These are phyloP conservation scores for Calonectria fujianensis DNA, from an alignment of 2,329 filamentous ascomycete species.

Conservation along the genomic window DNA sequence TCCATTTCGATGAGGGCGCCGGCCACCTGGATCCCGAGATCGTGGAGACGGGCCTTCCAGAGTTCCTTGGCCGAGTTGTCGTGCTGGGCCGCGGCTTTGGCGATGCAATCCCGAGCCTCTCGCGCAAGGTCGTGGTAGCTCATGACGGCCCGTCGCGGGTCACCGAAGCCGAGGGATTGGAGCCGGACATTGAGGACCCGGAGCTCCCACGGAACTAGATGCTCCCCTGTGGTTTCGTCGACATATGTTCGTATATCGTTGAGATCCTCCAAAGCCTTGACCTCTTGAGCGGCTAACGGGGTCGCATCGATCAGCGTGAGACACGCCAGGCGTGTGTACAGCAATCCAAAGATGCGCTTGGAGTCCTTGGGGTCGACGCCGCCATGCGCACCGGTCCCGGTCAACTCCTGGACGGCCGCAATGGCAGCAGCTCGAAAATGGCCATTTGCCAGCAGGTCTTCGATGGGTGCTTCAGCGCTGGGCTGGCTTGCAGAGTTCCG, in stretches of 20 bases:
- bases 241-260: constrained; percentile 74
- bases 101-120: constrained; percentile 81
- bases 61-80: constrained; percentile 74
- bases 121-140: constrained; percentile 91
- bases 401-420: constrained; percentile 77
- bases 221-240: constrained; percentile 71
- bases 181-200: constrained; percentile 88
- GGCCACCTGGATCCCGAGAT: constrained; percentile 82
- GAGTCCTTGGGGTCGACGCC: constrained; percentile 73
- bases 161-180: constrained; percentile 89
- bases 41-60: constrained; percentile 84
- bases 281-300: constrained; percentile 80
- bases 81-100: constrained; percentile 64
- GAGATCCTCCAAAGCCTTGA: constrained; percentile 78
- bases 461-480: constrained; percentile 77
- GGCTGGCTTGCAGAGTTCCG: constrained; percentile 81
- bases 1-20: constrained; percentile 88
- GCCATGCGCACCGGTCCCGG: constrained; percentile 66
- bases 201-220: constrained; percentile 91
- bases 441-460: constrained; percentile 80
- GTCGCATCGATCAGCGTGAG: constrained; percentile 86
- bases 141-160: constrained; percentile 89
- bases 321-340: constrained; percentile 89
- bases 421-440: constrained; percentile 89
- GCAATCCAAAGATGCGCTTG: constrained; percentile 81